Evolutionary conservation across 352 stramenopile genomes (phyloP), one percentile per base, ranked within the genome.

Genomic region (Phytophthora brassicae): DNA sequence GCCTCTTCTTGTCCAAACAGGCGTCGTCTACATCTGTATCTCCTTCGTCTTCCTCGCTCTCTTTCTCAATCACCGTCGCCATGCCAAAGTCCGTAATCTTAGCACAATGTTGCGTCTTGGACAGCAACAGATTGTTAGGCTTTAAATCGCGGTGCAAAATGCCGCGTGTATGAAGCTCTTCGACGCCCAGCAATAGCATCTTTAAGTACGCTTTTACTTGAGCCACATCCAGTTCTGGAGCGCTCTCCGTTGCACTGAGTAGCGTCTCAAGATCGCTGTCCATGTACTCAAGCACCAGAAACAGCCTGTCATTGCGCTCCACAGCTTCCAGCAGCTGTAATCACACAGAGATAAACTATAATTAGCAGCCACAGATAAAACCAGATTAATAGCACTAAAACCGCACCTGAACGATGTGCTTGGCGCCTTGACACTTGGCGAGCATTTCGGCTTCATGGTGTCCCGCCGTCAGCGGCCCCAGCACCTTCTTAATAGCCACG

Each of bases 81-180:
- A 94, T 90, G 31, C 85, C 85, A 64, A 94, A 91, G 60, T 94
- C 85, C n/a, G 79, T 81, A 58, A 93, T 82, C 70, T 91, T 94
- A 43, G 76, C 79, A 11, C 70, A 60, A 12, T 65, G 48, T 26
- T 74, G 69, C 35, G 66, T 54, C 36, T 70, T 67, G 11, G 71
- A 80, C 38, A 93, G 62, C 50, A 94, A 60, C 29, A 92, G 49
- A 41, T 94, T 92, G 72, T 92, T 92, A 35, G 86, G 86, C 60
- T 94, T 94, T 24, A 94, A 56, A 43, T 94, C 85, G 20, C 85
- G 83, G 48, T 94, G 85, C 16, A 94, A 39, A 41, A 94, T 84
- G 13, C 74, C 56, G 3, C 74, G 68, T 6, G 48, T 29, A 41
- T 92, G 81, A 16, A 91, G 74, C 59, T 92, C 72, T 19, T 71